Percentiles rank a stretch among this genome's conserved stretches.
These are phyloP conservation scores for Solanum chmielewskii DNA, from an alignment of 257 asterid species.

Conservation along the genomic window DNA sequence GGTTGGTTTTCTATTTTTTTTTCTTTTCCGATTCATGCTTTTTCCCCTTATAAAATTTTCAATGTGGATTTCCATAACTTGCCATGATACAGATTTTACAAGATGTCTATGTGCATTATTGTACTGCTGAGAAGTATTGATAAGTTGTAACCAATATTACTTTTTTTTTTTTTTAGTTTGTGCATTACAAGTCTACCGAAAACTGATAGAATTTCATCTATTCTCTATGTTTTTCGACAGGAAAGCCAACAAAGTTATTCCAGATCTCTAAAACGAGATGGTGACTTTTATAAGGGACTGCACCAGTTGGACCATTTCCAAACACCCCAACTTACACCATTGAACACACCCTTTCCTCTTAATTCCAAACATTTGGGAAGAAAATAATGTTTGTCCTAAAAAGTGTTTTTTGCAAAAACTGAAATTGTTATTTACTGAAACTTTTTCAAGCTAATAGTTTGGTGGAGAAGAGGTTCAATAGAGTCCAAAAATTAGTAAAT, in stretches of 20 bases:
- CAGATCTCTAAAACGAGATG: slow-evolving; percentile 59
- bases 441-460: neutral
- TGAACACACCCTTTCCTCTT: neutral
- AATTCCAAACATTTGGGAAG: neutral
- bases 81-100: neutral
- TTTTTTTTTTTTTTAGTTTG: neutral
- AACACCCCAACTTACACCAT: slow-evolving; percentile 1
- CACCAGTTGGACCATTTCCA: slow-evolving; percentile 35
- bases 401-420: neutral
- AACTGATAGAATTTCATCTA: slow-evolving; percentile 41
- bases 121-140: neutral
- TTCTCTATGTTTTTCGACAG: slow-evolving; percentile 64
- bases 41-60: neutral
- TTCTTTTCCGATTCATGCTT: neutral
- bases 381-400: neutral
- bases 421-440: neutral
- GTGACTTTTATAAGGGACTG: slow-evolving; percentile 48
- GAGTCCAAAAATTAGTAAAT: neutral
- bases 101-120: neutral
- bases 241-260: slow-evolving; percentile 51
- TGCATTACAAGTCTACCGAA: slow-evolving; percentile 26
- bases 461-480: neutral
- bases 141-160: neutral
- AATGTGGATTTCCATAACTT: neutral
- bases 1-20: slow-evolving; percentile 30